These are phyloP conservation scores for Aspergillus oerlinghausenensis DNA, from an alignment of 2,329 filamentous ascomycete species.

Conservation along the genomic window DNA sequence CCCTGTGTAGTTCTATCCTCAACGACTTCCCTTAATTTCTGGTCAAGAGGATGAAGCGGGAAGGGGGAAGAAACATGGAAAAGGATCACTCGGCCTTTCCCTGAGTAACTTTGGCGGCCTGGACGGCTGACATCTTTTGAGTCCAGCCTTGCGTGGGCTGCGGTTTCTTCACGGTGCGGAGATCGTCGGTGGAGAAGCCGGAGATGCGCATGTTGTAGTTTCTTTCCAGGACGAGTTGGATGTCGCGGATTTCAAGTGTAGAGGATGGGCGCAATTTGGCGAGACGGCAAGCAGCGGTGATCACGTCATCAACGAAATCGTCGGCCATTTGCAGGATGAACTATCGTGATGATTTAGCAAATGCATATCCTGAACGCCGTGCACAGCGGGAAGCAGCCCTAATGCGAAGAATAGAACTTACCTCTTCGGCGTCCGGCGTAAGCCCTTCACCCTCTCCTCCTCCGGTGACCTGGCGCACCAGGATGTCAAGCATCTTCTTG, in stretches of 20 bases:
- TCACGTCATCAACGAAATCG: constrained; percentile 88
- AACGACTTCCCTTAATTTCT: not conserved
- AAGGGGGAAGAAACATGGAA: not conserved
- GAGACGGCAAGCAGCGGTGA: constrained; percentile 80
- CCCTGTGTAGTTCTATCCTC: not conserved
- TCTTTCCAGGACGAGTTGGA: constrained; percentile 77
- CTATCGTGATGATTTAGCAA: constrained; percentile 41
- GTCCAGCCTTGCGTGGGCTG: constrained; percentile 87
- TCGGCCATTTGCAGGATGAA: constrained; percentile 85
- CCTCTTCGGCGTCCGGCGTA: constrained; percentile 93
- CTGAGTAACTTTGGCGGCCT: constrained; percentile 73
- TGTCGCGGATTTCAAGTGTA: constrained; percentile 81
- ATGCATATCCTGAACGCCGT: not conserved
- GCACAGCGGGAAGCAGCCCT: not conserved
- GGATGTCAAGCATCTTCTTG: constrained; percentile 95
- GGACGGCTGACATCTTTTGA: constrained; percentile 93
- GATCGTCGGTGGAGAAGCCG: constrained; percentile 89
- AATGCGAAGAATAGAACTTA: constrained; percentile 38
- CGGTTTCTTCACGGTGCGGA: constrained; percentile 89
- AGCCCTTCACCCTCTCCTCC: constrained; percentile 70
- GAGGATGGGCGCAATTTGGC: constrained; percentile 90
- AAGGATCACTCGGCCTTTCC: constrained; percentile 36
- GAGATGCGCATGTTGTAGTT: constrained; percentile 90
- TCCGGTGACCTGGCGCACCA: constrained; percentile 89
- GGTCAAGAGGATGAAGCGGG: not conserved